Evolutionary conservation across 257 asterid species (phyloP), one percentile per base, ranked within the genome.

Genomic region (Nyctanthes arbortristis): DNA sequence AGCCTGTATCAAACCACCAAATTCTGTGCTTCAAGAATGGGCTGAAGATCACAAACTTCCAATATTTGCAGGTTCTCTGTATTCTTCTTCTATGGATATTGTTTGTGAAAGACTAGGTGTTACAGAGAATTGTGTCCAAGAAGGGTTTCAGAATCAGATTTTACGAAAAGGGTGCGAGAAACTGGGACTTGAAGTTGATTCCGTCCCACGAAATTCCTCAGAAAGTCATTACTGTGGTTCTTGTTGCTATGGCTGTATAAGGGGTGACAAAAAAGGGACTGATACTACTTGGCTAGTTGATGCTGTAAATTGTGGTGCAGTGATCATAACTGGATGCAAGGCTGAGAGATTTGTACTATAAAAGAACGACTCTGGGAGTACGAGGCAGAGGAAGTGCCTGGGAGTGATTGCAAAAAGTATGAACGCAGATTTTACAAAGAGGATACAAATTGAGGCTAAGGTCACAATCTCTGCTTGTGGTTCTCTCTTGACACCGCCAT

Each of bases 261-360:
- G 74, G 43, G 97, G 96, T 11, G 95, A 88, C 57, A 93, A 93
- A 73, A 90, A 84, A 58, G 97, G 97, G 8, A 84, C 97, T 0
- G 97, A 90, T 30, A 73, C 89, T 0, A 93, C 97, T 1, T 93
- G 97, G 98, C 77, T 93, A 5, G 97, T 93, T 2, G 96, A 93
- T 64, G 96, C 97, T 3, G 96, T 90, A 25, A 74, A 81, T 22
- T 68, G 70, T 22, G 96, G 93, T 2, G 96, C 97, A 1, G 96
- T 88, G 49, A 82, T 93, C 34, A 12, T 93, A 18, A 72, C 98
- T 0, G 97, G 97, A 7, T 76, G 84, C 61, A 84, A 93, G 69
- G 96, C 96, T 0, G 87, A 88, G 66, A 77, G 76, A 10, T 73
- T 90, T 13, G 2, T 88, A 4, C 63, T 90, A 0, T 58, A 79